Evolutionary conservation across 2,329 filamentous ascomycete genomes (phyloP), one percentile per base, ranked within the genome.

Genomic region (Sarocladium brachiariae): DNA sequence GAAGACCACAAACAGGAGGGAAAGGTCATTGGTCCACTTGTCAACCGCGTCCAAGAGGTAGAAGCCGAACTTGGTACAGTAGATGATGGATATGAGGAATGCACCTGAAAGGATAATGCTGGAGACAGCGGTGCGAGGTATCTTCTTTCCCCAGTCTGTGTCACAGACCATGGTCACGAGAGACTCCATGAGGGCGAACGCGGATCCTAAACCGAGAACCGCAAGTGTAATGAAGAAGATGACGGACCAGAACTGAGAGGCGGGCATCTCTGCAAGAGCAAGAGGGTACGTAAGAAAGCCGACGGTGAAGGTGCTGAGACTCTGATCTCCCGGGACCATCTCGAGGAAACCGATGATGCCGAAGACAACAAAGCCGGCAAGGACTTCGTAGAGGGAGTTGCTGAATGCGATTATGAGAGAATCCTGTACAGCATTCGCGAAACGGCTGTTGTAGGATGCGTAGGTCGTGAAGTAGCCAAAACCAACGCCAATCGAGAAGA

Each of bases 381-480:
- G 70, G 27, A 76, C 77, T 53, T 81, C 78, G 43, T 80, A 80
- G 0, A 79, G 59, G 0, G 77, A 72, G 38, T 81, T 80, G 56
- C 75, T 77, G 19, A 68, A 61, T 19, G 74, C 76, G 23, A 81
- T 78, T 5, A 80, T 64, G 33, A 79, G 65, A 0, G 78, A 74
- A 51, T 81, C 78, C 72, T 77, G 75, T 1, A 81, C 77, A 1
- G 78, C 77, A 43, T 81, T 80, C 8, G 77, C 75, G 58, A 78
- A 72, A 54, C 70, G 69, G 69, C 75, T 56, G 64, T 80, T 80
- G 60, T 80, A 81, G 0, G 74, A 78, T 0, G 77, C 77, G 54
- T 80, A 81, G 0, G 72, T 73, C 0, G 76, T 80, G 53, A 78
- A 81, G 58, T 78, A 79, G 2, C 77, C 77, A 55, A 81, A 80